Conservation (phyloP, 2,329 filamentous ascomycete genomes). For the Neurospora crassa region DNA sequence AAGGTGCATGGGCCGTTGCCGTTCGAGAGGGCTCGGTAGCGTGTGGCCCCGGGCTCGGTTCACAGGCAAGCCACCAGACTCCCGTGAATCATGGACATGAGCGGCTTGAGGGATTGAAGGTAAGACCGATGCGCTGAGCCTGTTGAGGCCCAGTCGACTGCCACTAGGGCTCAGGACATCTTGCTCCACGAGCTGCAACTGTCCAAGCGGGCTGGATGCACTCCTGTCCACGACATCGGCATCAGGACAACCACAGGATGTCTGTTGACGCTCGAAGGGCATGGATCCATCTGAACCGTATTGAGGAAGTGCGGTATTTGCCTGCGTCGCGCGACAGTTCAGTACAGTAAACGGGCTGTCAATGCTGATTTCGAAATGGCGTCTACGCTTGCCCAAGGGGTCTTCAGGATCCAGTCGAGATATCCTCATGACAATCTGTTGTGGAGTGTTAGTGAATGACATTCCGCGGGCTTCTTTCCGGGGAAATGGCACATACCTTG, state of each 20-base stretch:
- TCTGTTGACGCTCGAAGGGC: conserved; percentile 36
- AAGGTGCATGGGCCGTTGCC: conserved; percentile 69
- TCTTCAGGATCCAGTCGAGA: conserved; percentile 75
- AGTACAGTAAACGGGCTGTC: conserved; percentile 92
- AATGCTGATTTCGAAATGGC: conserved; percentile 93
- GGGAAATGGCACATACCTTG: conserved; percentile 50
- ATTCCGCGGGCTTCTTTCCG: not conserved
- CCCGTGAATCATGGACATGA: conserved; percentile 31
- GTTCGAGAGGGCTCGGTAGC: conserved; percentile 24
- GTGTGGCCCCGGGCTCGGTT: conserved; percentile 16
- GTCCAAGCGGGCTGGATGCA: conserved; percentile 52
- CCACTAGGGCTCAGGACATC: conserved; percentile 9
- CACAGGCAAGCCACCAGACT: conserved; percentile 4
- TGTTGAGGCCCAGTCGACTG: conserved; percentile 12
- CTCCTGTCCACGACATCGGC: conserved; percentile 45
- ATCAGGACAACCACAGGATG: conserved; percentile 47
- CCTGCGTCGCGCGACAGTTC: conserved; percentile 85
- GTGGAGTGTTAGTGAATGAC: not conserved
- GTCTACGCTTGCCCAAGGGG: conserved; percentile 58
- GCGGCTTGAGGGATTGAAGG: conserved; percentile 47
- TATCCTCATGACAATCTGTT: conserved; percentile 80
- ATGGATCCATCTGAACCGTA: conserved; percentile 50
- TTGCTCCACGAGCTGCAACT: conserved; percentile 31
- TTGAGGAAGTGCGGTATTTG: conserved; percentile 76
- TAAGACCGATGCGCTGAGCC: conserved; percentile 22